phyloP scores from a whole-genome alignment of 352 stramenopile species.

The Phytophthora cryptogea region DNA sequence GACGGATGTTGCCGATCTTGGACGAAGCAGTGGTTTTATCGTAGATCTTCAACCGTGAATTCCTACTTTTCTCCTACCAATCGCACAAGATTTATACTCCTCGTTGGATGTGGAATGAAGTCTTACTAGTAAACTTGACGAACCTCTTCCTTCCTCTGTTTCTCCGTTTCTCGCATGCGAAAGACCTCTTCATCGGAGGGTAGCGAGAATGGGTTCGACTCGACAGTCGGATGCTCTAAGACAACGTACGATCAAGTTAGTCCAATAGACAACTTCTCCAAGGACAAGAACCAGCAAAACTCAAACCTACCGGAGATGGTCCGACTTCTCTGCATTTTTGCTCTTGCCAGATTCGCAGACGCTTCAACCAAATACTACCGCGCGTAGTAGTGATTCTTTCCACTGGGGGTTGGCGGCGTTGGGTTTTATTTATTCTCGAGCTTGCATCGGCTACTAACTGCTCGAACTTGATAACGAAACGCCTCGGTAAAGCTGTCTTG shows the following conservation, averaged over 20 bases:
- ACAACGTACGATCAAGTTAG: neutral
- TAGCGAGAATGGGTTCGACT: conserved; percentile 92
- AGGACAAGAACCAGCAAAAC: neutral
- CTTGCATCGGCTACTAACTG: neutral
- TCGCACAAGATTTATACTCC: neutral
- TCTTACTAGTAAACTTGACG: neutral
- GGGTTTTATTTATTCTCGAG: conserved; percentile 15
- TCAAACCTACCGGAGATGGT: conserved; percentile 26
- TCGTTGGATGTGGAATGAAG: neutral
- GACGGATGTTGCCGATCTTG: conserved; percentile 82
- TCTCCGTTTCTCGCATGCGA: conserved; percentile 91
- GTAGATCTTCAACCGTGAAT: conserved; percentile 84
- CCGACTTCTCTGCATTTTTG: conserved; percentile 30
- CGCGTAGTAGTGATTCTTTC: neutral
- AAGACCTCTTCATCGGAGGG: conserved; percentile 95
- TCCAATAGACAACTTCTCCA: neutral
- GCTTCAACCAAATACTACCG: neutral
- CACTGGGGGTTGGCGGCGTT: conserved; percentile 1
- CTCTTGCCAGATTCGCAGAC: neutral
- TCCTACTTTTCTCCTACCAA: conserved; percentile 58
- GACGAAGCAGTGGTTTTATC: conserved; percentile 87
- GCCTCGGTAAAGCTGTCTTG: conserved; percentile 2
- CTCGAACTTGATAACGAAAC: conserved; percentile 16
- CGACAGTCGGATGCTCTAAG: conserved; percentile 45
- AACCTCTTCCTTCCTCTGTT: conserved; percentile 81